Conservation (phyloP, 78 protist species). For the Dictyostelium capitatum region DNA sequence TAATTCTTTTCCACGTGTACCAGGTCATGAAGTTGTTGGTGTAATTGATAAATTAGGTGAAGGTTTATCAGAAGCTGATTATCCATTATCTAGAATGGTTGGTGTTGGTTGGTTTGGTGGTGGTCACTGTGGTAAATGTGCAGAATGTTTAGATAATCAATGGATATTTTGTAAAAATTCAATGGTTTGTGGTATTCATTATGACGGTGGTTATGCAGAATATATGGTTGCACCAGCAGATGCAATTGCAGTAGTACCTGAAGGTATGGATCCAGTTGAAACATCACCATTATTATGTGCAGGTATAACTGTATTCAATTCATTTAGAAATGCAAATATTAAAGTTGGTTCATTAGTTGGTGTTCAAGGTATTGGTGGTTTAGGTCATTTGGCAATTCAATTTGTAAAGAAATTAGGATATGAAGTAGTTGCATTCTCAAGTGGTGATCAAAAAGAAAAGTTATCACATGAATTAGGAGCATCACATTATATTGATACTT, state of each 20-base stretch:
- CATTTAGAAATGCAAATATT: constrained; percentile 20
- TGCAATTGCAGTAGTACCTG: constrained; percentile 47
- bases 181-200: not conserved
- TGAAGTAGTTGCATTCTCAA: constrained; percentile 52
- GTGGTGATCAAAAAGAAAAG: not conserved
- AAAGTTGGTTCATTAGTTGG: constrained; percentile 40
- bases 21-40: constrained; percentile 82
- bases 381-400: constrained; percentile 86
- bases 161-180: constrained; percentile 18
- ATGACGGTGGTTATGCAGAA: constrained; percentile 72
- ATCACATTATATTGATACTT: constrained; percentile 27
- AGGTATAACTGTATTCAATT: constrained; percentile 75
- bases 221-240: constrained; percentile 43
- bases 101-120: constrained; percentile 81
- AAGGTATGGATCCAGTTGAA: not conserved
- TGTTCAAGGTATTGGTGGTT: constrained; percentile 83
- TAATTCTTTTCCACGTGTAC: not conserved
- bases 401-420: constrained; percentile 65
- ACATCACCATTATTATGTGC: constrained; percentile 83
- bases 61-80: constrained; percentile 14
- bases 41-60: constrained; percentile 66
- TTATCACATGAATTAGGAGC: constrained; percentile 58
- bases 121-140: constrained; percentile 57
- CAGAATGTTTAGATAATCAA: constrained; percentile 18
- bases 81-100: constrained; percentile 55